Base-by-base conservation (phyloP, 257 asterid species). In the Capsicum chinense region DNA sequence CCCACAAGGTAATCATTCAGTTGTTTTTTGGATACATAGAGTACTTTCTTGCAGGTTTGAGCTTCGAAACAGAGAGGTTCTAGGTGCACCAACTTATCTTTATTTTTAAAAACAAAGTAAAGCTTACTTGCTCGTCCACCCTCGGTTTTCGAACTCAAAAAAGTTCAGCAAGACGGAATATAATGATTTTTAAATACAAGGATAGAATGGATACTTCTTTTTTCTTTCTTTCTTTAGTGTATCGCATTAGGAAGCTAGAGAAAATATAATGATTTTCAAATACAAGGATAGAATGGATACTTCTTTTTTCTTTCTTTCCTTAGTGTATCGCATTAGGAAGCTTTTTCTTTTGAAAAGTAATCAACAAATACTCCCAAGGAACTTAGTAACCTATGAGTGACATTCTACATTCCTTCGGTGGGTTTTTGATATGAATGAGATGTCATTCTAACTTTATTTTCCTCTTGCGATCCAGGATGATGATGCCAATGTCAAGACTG, bases 401-500 rank as follows among this genome's bases (percentile, higher is more conserved):
- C 62, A 21, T 50, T 0, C 19, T 52, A 52, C 47, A 76, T 50
- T 76, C 63, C 81, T 52, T 74, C 10, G 0, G 26, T 76, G 48
- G 12, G 60, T 50, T 62, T 74, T 74, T 19, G 44, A 50, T 19
- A 50, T 74, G 80, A 50, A 74, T 7, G 62, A 54, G 64, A 76
- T 76, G 64, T 26, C 3, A 26, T 54, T 76, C 33, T 76, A 52
- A 76, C 81, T 76, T 76, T 48, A 74, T 60, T 79, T 85, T 70
- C 79, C 85, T 73, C 70, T 87, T 70, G 35, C 87, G 88, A 39
- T 79, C 83, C 83, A 97, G 99, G 98, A 91, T 59, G 98, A 92
- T 59, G 99, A 94, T 79, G 93, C 90, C 80, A 95, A 91, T 89
- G 98, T 97, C 89, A 95, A 93, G 95, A 90, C 92, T 0, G 98